Base-by-base conservation (phyloP, 2,329 filamentous ascomycete species). In the Rhinocladiella similis region DNA sequence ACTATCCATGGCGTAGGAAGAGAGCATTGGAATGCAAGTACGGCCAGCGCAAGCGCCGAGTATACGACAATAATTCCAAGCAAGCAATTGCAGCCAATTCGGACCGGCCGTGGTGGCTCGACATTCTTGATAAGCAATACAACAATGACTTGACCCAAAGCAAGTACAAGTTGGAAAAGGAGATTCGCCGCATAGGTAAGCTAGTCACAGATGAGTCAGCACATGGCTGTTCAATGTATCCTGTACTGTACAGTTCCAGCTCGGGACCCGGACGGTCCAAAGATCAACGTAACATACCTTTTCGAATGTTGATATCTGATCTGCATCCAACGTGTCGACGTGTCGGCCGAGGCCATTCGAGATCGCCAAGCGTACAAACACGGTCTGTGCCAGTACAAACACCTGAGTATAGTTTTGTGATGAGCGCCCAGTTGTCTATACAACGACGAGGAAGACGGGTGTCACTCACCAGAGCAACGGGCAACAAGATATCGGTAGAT, bases 1-100 rank as follows among this genome's bases (percentile, higher is more conserved):
- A 54, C 51, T 25, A 54, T n/a, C 57, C 57, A 59, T 35, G 57
- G 57, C 41, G 51, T 25, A 10, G 57, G 57, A 36, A 59, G 53
- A 25, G 57, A 48, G 45, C 57, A 59, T 48, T 59, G 57, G 16
- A 59, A 59, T 13, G 48, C 57, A 22, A 52, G 48, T 14, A 54
- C 38, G 7, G 52, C 13, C 9, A 54, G 52, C 12, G 56, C 46
- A 7, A 50, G 47, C 7, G 38, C 35, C 13, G 56, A 50, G 35
- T 58, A 58, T 9, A 58, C 16, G 14, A 19, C 41, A 19, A 58
- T 58, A 16, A 50, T 35, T 20, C 41, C 56, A 33, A 58, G 50
- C 6, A 58, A 47, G 41, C 54, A 27, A 20, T 54, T 54, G 56
- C 56, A 58, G n/a, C 51, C 41, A 33, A 54, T 47, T 18, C 56